phyloP scores from a whole-genome alignment of 139 green algal species.

The Ulvella scutata region DNA sequence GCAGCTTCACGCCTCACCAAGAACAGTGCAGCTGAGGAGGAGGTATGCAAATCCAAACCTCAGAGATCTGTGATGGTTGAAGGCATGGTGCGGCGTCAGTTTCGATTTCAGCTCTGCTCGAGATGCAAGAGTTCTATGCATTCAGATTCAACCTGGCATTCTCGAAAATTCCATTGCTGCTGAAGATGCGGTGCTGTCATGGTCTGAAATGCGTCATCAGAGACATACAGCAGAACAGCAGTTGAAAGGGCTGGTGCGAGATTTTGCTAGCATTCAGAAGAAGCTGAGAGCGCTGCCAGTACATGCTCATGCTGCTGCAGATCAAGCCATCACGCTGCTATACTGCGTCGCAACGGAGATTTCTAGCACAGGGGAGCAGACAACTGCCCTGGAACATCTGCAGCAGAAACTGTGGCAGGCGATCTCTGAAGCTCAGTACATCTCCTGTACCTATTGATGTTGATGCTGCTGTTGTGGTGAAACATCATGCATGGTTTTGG shows the following conservation, averaged over 20 bases:
- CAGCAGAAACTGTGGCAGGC: background rate
- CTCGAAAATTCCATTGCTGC: too few relatives aligned
- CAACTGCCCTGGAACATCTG: background rate
- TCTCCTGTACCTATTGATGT: too few relatives aligned
- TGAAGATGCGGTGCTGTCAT: background rate
- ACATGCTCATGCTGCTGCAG: too few relatives aligned
- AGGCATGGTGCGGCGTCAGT: background rate
- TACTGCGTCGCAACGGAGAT: background rate
- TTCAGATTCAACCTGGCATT: background rate
- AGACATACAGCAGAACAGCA: background rate
- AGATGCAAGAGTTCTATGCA: background rate
- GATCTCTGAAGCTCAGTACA: background rate
- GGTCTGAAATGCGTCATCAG: background rate
- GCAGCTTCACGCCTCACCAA: background rate
- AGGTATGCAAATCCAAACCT: background rate
- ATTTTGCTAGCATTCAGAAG: too few relatives aligned
- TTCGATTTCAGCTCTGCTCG: too few relatives aligned
- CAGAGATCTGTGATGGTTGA: background rate
- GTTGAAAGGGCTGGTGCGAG: background rate
- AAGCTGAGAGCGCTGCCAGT: too few relatives aligned
- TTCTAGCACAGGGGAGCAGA: background rate
- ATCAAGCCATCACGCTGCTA: background rate
- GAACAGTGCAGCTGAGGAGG: background rate
- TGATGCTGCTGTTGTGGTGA: too few relatives aligned
- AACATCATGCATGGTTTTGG: too few relatives aligned